These are phyloP conservation scores for Pisolithus marmoratus DNA, from an alignment of 768 basidiomycete genomes.

Conservation along the genomic window DNA sequence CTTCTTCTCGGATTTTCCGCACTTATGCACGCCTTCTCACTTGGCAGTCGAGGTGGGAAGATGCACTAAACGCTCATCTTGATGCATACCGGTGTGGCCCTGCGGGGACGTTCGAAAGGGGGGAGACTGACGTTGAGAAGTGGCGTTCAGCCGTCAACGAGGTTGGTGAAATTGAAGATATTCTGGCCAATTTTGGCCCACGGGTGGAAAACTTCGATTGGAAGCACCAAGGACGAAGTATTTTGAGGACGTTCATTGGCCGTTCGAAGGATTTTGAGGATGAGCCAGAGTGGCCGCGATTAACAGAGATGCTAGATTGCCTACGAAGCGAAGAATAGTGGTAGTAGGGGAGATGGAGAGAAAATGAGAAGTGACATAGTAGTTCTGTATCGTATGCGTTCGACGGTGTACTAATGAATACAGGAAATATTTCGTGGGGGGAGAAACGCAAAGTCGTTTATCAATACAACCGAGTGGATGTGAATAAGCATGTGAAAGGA, in stretches of 20 bases:
- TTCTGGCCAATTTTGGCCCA: constrained; percentile 80
- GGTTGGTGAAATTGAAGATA: constrained; percentile 79
- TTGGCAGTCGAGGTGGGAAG: constrained; percentile 67
- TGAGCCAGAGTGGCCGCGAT: constrained; percentile 73
- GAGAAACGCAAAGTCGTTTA: neutral
- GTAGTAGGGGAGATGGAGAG: neutral
- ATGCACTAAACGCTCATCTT: constrained; percentile 76
- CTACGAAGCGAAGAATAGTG: constrained; percentile 14
- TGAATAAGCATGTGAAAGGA: neutral
- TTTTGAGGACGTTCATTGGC: constrained; percentile 86
- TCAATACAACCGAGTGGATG: neutral
- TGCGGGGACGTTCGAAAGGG: constrained; percentile 55
- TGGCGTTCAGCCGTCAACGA: constrained; percentile 77
- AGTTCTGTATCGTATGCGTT: neutral
- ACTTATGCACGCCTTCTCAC: constrained; percentile 78
- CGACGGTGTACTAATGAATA: neutral
- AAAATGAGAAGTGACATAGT: neutral
- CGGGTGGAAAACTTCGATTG: constrained; percentile 59
- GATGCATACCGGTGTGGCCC: constrained; percentile 75
- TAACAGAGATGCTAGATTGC: constrained; percentile 50
- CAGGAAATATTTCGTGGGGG: neutral
- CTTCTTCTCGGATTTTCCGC: constrained; percentile 72
- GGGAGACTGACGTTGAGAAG: constrained; percentile 58
- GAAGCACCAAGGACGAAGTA: constrained; percentile 80
- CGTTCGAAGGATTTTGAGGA: constrained; percentile 85